Percentiles rank a stretch among this genome's conserved stretches.
These are phyloP conservation scores for Periconia sp. DNA, from an alignment of 2,329 filamentous ascomycete genomes.

Conservation along the genomic window DNA sequence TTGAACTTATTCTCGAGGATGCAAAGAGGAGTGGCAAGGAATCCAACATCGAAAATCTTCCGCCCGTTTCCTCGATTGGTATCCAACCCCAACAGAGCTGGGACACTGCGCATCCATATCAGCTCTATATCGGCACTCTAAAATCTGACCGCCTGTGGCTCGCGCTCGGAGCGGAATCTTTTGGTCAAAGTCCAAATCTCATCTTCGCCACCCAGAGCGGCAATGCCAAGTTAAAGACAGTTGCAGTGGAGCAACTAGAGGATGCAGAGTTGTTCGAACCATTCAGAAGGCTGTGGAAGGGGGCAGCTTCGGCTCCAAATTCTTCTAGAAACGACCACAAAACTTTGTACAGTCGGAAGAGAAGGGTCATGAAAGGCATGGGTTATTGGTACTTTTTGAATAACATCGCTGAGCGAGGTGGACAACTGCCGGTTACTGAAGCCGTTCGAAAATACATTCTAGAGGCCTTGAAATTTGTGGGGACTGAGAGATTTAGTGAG, in stretches of 20 bases:
- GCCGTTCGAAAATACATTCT: neutral
- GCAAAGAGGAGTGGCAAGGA: no score
- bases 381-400: constrained; percentile 4
- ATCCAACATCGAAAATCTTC: neutral
- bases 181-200: neutral
- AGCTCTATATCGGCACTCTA: constrained; percentile 1
- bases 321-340: no score
- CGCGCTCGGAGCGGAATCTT: neutral
- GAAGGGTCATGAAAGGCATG: neutral
- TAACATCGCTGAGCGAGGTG: neutral
- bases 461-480: neutral
- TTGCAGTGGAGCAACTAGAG: neutral
- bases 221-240: neutral
- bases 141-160: neutral
- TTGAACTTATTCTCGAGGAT: no score
- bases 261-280: neutral
- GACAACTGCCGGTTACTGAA: neutral
- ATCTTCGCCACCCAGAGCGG: neutral
- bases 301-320: neutral
- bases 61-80: neutral
- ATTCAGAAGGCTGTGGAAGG: constrained; percentile 3
- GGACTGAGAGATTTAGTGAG: neutral
- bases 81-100: neutral
- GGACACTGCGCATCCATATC: neutral
- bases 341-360: no score